Evolutionary conservation across 2,329 filamentous ascomycete genomes (phyloP), one percentile per base, ranked within the genome.

Genomic region (Pseudocercospora fuligena): DNA sequence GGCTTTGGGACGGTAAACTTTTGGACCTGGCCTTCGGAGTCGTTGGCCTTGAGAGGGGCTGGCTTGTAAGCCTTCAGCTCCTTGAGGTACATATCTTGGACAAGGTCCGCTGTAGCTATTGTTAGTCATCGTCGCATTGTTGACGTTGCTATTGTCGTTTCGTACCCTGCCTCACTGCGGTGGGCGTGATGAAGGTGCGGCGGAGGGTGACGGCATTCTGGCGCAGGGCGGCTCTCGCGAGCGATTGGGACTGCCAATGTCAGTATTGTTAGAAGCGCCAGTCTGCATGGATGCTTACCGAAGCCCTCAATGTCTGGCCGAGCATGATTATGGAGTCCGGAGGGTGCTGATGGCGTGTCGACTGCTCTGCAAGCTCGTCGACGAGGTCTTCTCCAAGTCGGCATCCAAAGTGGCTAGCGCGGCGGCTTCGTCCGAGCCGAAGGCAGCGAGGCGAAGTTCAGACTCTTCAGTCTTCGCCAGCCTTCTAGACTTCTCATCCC

Each of bases 51-150:
- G 84, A 94, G 80, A 73, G 89, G 85, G 65, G 92, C 85, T 71
- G 90, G 85, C 88, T 98, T 98, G 91, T 97, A 98, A 83, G 89
- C 88, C 85, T 94, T 95, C 80, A 99, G 89, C 84, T 98, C 94
- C 82, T 90, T 91, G 76, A 99, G 89, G 87, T 99, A 99, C 79
- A 99, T 88, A 81, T 98, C 94, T 84, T 98, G 95, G 76, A 99
- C 92, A 78, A 97, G 89, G 82, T 99, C 95, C 89, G 92, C 95
- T 98, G 67, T 27, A 5, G 6, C 11, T 46, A 16, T 27, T 68
- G 68, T 70, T 57, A 70, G 56, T 27, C 12, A 61, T 31, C 21
- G 9, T 11, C 8, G 25, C 16, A 31, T n/a, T 33, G 43, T 47
- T 14, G 27, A 12, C 29, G 29, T 31, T 36, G 43, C 21, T 21